A percentile compares a stretch with the other conserved stretches of the same genome.
These are phyloP conservation scores for Solanum boliviense DNA, from an alignment of 257 asterid species.

Conservation along the genomic window DNA sequence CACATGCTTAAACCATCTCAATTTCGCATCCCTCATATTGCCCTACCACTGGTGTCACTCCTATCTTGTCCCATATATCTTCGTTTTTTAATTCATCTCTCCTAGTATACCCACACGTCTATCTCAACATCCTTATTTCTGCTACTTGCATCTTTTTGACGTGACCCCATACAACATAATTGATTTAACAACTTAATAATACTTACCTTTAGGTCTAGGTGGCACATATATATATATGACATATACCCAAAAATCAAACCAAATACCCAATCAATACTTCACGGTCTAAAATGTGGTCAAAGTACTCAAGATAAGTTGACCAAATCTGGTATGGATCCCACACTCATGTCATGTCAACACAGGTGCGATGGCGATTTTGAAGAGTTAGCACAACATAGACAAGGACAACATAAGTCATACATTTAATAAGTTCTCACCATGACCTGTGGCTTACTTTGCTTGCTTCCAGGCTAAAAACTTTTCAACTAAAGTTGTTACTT, in stretches of 20 bases:
- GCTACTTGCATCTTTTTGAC: no score
- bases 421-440: background rate
- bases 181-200: no score
- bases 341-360: background rate
- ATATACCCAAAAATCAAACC: background rate
- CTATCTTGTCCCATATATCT: no score
- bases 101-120: no score
- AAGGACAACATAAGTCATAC: background rate
- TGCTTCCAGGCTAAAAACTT: background rate
- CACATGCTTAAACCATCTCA: no score
- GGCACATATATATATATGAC: no score
- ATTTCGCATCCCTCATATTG: no score
- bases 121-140: no score
- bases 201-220: no score
- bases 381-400: background rate
- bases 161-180: no score
- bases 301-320: background rate
- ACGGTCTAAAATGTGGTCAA: background rate
- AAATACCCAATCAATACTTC: background rate
- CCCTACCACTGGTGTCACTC: no score
- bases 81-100: no score
- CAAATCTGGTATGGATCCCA: background rate
- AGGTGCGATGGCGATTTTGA: background rate
- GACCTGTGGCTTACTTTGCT: background rate
- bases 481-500: background rate